Percentiles rank a stretch among this genome's conserved stretches.
phyloP scores from a whole-genome alignment of 73 alveolate species.

The Blepharisma japonicum region DNA sequence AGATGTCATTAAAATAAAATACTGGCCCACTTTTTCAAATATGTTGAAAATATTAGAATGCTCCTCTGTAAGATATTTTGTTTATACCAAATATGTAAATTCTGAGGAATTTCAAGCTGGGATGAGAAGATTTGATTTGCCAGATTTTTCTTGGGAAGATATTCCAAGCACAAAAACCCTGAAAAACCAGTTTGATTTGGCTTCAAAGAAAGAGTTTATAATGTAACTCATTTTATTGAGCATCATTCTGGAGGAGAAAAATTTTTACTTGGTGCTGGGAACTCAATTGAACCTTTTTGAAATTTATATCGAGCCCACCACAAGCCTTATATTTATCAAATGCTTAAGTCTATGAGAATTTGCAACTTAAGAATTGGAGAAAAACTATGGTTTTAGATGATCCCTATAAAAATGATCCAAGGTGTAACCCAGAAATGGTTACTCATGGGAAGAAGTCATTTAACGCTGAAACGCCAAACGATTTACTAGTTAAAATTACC shows the following conservation, averaged over 20 bases:
- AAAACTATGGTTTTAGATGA: background rate
- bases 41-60: too few species aligned
- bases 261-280: conserved; percentile 63
- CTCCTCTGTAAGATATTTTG: too few species aligned
- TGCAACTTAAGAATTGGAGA: conserved; percentile 44
- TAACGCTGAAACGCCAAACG: conserved; percentile 42
- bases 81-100: too few species aligned
- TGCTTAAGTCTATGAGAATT: conserved; percentile 46
- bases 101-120: too few species aligned
- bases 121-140: background rate
- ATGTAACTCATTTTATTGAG: conserved; percentile 44
- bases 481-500: conserved; percentile 27
- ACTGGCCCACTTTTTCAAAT: too few species aligned
- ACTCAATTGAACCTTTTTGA: conserved; percentile 68
- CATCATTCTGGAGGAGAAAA: conserved; percentile 64
- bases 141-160: conserved; percentile 12
- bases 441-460: conserved; percentile 33
- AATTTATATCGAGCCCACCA: conserved; percentile 41
- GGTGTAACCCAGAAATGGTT: conserved; percentile 21
- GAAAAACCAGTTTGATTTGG: conserved; percentile 46
- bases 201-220: conserved; percentile 45
- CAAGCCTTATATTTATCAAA: conserved; percentile 45
- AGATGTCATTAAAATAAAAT: too few species aligned
- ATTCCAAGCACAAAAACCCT: background rate
- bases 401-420: conserved; percentile 30